A percentile compares a stretch with the other conserved stretches of the same genome.
Evolutionary conservation across 306 rosid genomes (phyloP).

Genomic region (Senna siamea): DNA sequence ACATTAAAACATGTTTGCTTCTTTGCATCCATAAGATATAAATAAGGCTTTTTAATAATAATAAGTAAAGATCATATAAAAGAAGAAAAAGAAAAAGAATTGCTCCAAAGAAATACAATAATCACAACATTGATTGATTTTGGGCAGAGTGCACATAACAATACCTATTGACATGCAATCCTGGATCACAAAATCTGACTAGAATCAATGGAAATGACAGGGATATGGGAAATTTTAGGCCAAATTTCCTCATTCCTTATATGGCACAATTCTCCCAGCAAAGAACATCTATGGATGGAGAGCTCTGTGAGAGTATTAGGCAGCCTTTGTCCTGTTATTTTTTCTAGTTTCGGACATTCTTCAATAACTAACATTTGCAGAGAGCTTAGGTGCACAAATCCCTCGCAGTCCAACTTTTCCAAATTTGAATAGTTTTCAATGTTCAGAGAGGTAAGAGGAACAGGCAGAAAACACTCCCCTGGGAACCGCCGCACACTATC

Average conservation of each 20-base stretch:
- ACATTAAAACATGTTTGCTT: no score
- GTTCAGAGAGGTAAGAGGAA: background rate
- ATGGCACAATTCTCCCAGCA: background rate
- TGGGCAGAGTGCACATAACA: no score
- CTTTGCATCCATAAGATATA: no score
- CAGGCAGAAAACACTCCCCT: background rate
- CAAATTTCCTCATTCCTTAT: background rate
- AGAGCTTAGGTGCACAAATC: conserved; percentile 13
- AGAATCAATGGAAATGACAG: background rate
- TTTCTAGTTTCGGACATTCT: background rate
- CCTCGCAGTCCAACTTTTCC: conserved; percentile 9
- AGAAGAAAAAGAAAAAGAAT: no score
- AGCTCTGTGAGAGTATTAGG: background rate
- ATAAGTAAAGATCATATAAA: no score
- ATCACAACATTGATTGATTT: no score
- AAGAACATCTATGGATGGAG: background rate
- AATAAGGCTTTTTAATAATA: no score
- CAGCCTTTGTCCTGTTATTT: conserved; percentile 10
- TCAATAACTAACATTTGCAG: background rate
- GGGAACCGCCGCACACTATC: conserved; percentile 7
- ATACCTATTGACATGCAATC: background rate
- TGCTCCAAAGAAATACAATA: no score
- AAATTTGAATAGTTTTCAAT: background rate
- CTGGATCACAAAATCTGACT: background rate
- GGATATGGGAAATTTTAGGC: conserved; percentile 20